Conservation (phyloP, 495 filamentous ascomycete species). For the Hypoxylon crocopeplum region DNA sequence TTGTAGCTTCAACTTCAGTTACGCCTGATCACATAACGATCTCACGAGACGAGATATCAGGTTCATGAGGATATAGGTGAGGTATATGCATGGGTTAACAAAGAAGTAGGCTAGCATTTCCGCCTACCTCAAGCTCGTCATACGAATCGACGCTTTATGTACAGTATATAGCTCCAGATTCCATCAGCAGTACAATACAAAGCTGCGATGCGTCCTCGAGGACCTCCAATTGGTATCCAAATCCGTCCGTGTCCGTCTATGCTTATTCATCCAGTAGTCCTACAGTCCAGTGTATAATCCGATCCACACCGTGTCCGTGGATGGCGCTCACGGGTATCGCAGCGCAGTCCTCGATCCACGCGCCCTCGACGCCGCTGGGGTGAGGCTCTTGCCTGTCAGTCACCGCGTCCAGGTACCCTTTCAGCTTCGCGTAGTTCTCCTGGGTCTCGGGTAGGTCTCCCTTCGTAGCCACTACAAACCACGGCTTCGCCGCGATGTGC, state of each 20-base stretch:
- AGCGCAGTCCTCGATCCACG: constrained; percentile 68
- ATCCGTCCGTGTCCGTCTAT: neutral
- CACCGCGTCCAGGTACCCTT: constrained; percentile 69
- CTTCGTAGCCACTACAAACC: constrained; percentile 97
- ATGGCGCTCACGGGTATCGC: constrained; percentile 91
- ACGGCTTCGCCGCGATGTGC: constrained; percentile 85
- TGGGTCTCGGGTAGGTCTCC: constrained; percentile 82
- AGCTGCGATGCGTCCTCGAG: neutral
- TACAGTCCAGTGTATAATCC: constrained; percentile 79
- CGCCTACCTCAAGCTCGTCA: neutral
- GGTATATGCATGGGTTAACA: neutral
- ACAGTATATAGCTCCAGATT: constrained; percentile 9
- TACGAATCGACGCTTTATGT: constrained; percentile 1
- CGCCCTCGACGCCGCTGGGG: constrained; percentile 70
- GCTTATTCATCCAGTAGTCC: constrained; percentile 67
- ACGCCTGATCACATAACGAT: no score
- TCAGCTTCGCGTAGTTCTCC: constrained; percentile 74
- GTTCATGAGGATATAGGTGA: neutral
- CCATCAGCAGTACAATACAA: constrained; percentile 1
- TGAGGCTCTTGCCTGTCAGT: constrained; percentile 65
- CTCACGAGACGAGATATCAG: neutral
- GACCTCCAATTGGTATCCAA: no score
- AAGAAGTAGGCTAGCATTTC: constrained; percentile 1
- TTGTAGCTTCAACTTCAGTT: no score
- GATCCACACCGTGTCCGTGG: constrained; percentile 78